Evolutionary conservation across 2,329 filamentous ascomycete genomes (phyloP), one percentile per base, ranked within the genome.

Genomic region (Apiospora saccharicola): DNA sequence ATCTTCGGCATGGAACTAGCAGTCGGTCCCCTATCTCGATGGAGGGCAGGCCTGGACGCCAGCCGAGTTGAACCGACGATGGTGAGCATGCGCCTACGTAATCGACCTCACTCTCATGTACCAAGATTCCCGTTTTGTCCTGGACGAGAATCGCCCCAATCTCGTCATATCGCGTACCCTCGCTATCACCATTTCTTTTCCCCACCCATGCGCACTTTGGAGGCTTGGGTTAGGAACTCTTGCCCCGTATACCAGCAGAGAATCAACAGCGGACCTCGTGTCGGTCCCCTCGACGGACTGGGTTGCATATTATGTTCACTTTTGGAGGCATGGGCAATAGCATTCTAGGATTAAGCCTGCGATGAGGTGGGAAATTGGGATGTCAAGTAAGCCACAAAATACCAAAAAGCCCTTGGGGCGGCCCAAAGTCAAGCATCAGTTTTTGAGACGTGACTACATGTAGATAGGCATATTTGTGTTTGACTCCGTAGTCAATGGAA

Each of bases 131-230:
- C 47, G 61, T n/a, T 53, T 43, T 43, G 46, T 53, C 41, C 57
- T 53, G 64, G 41, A 44, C 71, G 72, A 73, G 72, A 73, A 73
- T 69, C 71, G 72, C 68, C 70, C 72, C 72, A 72, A 73, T 73
- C 72, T 73, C 71, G 72, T 71, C 49, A 41, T n/a, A 71, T 64
- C 43, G 57, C 69, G 47, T 49, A 37, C 44, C 44, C 67, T 69
- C 67, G 44, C 57, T 64, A 64, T 64, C 67, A 37, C 26, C 46
- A 37, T 69, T 69, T 49, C 44, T 43, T 49, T 37, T 64, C 14
- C 57, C 57, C 57, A n/a, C 34, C 34, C 57, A 64, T 64, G 57
- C 57, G 34, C 57, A 64, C 57, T 64, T 64, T 24, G 49, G 49
- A 51, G 49, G 49, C 49, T 1, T 26, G n/a, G n/a, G 49, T 51